Percentiles rank a stretch among this genome's conserved stretches.
Evolutionary conservation across 1,139 yeast species (phyloP).

Genomic region (Nakaseomyces uthaithaninus): DNA sequence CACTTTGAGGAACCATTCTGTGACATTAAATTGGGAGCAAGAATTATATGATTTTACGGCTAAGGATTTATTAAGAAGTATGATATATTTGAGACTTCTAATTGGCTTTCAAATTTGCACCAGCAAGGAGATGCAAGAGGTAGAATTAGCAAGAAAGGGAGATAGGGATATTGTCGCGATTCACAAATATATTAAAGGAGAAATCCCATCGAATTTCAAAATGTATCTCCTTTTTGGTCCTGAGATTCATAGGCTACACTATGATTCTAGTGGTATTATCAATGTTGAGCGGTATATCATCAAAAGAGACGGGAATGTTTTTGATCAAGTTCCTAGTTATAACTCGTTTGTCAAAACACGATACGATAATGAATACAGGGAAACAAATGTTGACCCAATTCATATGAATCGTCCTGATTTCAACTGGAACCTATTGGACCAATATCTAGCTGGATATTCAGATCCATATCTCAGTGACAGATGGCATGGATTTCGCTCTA

Average conservation of each 20-base stretch:
- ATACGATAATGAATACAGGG: conserved; percentile 60
- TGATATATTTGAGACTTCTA: conserved; percentile 74
- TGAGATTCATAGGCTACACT: conserved; percentile 75
- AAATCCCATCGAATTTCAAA: conserved; percentile 44
- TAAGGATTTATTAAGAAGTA: conserved; percentile 66
- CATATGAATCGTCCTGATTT: conserved; percentile 46
- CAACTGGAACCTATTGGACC: conserved; percentile 92
- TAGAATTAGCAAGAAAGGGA: conserved; percentile 45
- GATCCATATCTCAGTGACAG: conserved; percentile 51
- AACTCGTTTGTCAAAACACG: conserved; percentile 58
- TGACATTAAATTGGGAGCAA: conserved; percentile 34
- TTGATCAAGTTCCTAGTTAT: conserved; percentile 29
- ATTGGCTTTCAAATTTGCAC: conserved; percentile 87
- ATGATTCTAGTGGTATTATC: conserved; percentile 60
- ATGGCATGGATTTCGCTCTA: conserved; percentile 57
- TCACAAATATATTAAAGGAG: conserved; percentile 30
- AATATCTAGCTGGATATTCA: conserved; percentile 79
- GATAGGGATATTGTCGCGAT: conserved; percentile 31
- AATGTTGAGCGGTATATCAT: conserved; percentile 66
- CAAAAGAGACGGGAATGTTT: conserved; percentile 26
- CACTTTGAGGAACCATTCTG: conserved; percentile 41
- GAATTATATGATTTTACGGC: conserved; percentile 39
- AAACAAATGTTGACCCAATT: conserved; percentile 50
- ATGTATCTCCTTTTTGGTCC: conserved; percentile 70
- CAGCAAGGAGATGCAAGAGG: conserved; percentile 54